Evolutionary conservation across 257 asterid species (phyloP).

Genomic region (Solanum neorickii): DNA sequence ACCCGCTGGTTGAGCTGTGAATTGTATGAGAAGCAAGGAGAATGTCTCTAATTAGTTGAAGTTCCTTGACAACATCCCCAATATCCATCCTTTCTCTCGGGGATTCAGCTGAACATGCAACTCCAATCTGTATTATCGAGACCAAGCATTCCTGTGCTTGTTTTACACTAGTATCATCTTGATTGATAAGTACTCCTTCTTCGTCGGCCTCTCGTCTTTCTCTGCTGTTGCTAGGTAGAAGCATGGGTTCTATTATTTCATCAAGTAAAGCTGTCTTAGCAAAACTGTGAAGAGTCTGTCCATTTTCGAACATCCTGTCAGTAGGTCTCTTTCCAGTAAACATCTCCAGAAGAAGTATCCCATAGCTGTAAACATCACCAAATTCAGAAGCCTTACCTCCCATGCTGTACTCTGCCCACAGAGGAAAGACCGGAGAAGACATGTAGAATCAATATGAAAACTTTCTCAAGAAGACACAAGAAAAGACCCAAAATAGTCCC

Average conservation of each 20-base stretch:
- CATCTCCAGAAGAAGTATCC: conserved; percentile 14
- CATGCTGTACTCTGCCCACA: neutral
- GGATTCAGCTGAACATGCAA: neutral
- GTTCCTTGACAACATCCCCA: neutral
- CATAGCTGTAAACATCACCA: conserved; percentile 2
- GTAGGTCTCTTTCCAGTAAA: conserved; percentile 12
- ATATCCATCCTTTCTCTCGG: neutral
- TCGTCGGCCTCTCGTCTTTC: conserved; percentile 1
- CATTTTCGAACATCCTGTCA: conserved; percentile 1
- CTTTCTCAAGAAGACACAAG: neutral
- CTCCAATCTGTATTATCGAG: neutral
- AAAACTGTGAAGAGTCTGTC: conserved; percentile 1
- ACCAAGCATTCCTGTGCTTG: neutral
- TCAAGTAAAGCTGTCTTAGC: neutral
- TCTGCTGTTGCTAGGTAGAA: neutral
- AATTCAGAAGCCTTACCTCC: neutral
- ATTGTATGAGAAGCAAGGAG: conserved; percentile 6
- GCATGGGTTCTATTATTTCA: conserved; percentile 8
- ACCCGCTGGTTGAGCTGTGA: conserved; percentile 11
- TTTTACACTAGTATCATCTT: neutral
- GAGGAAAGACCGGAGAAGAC: neutral
- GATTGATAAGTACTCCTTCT: neutral
- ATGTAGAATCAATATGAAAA: neutral
- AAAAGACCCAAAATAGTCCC: neutral
- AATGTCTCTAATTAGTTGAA: conserved; percentile 2